phyloP scores from a whole-genome alignment of 2,329 filamentous ascomycete genomes.

The Colletotrichum lentis region DNA sequence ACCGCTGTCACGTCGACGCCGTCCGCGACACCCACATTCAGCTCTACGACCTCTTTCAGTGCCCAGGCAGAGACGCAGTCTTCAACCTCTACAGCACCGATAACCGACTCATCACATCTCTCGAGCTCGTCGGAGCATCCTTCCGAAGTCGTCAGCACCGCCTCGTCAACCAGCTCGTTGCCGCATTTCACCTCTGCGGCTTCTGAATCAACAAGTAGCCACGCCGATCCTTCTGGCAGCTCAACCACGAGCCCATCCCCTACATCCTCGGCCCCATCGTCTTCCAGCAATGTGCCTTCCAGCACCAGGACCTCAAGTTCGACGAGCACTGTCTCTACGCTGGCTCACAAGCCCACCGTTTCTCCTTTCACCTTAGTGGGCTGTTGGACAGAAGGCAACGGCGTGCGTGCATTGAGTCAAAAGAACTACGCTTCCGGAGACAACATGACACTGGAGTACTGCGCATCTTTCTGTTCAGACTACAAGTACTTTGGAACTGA shows the following conservation, averaged over 20 bases:
- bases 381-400: slow-evolving; percentile 52
- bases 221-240: background rate
- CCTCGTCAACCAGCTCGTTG: background rate
- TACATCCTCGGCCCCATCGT: background rate
- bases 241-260: background rate
- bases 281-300: slow-evolving; percentile 21
- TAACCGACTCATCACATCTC: slow-evolving; percentile 34
- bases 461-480: slow-evolving; percentile 47
- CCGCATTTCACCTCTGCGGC: background rate
- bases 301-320: slow-evolving; percentile 34
- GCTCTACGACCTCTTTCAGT: slow-evolving; percentile 4
- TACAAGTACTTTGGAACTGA: slow-evolving; percentile 55
- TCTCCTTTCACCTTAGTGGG: slow-evolving; percentile 48
- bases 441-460: slow-evolving; percentile 48
- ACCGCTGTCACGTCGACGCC: slow-evolving; percentile 17
- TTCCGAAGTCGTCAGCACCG: slow-evolving; percentile 1
- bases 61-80: background rate
- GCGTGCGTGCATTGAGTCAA: slow-evolving; percentile 48
- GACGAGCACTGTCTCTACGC: slow-evolving; percentile 28
- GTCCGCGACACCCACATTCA: background rate
- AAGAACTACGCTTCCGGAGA: slow-evolving; percentile 40
- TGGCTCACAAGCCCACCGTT: slow-evolving; percentile 45
- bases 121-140: background rate
- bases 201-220: background rate
- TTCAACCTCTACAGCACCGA: slow-evolving; percentile 1